These are phyloP conservation scores for Hanseniaspora vineae DNA, from an alignment of 805 yeast genomes.

Conservation along the genomic window DNA sequence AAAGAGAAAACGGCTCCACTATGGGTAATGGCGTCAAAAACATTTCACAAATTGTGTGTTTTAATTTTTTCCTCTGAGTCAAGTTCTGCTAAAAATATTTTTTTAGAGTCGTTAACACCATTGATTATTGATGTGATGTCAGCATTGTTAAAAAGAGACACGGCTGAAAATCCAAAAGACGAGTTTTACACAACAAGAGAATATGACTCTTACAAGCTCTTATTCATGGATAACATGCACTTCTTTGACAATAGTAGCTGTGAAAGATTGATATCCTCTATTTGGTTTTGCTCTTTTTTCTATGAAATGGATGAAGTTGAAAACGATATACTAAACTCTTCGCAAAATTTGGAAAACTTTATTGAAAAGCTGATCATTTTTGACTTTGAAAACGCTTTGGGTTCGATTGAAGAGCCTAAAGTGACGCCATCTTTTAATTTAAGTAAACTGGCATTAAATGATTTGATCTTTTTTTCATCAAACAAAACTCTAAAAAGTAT, in stretches of 20 bases:
- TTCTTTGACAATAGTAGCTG: constrained; percentile 23
- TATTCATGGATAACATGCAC: constrained; percentile 28
- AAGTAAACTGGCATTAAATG: constrained; percentile 42
- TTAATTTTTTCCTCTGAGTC: constrained; percentile 9
- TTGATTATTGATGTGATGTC: constrained; percentile 22
- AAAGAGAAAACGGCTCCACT: constrained; percentile 21
- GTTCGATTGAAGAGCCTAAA: constrained; percentile 43
- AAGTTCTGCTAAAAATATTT: constrained; percentile 1
- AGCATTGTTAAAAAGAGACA: constrained; percentile 16
- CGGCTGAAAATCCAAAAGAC: constrained; percentile 18
- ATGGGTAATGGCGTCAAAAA: constrained; percentile 41
- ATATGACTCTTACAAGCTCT: constrained; percentile 29
- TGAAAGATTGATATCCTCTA: constrained; percentile 30
- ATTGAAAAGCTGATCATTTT: constrained; percentile 28
- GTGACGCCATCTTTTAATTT: constrained; percentile 33
- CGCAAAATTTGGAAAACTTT: constrained; percentile 24
- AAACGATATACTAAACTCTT: constrained; percentile 19
- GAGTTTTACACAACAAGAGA: constrained; percentile 36
- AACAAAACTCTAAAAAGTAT: constrained; percentile 13
- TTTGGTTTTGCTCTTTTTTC: constrained; percentile 49
- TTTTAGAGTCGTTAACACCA: constrained; percentile 7
- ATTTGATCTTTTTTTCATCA: constrained; percentile 30
- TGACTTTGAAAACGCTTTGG: constrained; percentile 39
- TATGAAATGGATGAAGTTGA: constrained; percentile 49
- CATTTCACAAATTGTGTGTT: constrained; percentile 23